Evolutionary conservation across 83 land plant genomes (phyloP).

Genomic region (Thuja plicata): DNA sequence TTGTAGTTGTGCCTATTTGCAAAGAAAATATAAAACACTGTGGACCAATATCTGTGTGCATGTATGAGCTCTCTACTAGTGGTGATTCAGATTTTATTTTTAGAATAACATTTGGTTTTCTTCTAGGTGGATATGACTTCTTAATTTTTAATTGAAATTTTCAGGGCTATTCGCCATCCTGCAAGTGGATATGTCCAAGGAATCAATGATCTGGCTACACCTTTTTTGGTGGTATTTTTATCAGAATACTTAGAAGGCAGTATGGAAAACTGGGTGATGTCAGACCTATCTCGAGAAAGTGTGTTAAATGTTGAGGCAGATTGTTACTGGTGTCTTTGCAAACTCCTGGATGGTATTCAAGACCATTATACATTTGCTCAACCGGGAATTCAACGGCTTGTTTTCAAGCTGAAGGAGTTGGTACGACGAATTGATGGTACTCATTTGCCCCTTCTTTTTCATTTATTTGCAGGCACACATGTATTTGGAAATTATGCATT

Average conservation of each 20-base stretch:
- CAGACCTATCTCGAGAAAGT: constrained; percentile 54
- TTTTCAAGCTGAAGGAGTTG: constrained; percentile 92
- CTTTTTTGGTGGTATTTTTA: constrained; percentile 90
- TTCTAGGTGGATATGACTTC: not conserved
- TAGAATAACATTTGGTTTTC: not conserved
- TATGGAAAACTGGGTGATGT: constrained; percentile 75
- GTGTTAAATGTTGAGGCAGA: constrained; percentile 90
- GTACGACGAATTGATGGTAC: constrained; percentile 96
- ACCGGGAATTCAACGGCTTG: constrained; percentile 98
- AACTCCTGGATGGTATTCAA: constrained; percentile 97
- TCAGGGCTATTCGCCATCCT: constrained; percentile 99
- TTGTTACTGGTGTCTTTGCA: constrained; percentile 93
- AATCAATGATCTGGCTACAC: constrained; percentile 97
- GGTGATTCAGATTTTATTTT: not conserved
- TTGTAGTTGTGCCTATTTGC: not conserved
- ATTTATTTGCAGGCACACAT: not conserved
- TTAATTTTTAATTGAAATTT: not conserved
- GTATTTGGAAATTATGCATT: not conserved
- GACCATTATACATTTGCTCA: constrained; percentile 99
- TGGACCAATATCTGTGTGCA: not conserved
- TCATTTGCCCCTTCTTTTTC: constrained; percentile 1
- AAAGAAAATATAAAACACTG: not conserved
- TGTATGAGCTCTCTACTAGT: not conserved
- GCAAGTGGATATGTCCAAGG: constrained; percentile 99
- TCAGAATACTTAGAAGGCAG: constrained; percentile 86